Conservation (phyloP, 1,284 basidiomycete genomes). For the Salmacisia buchloeana region DNA sequence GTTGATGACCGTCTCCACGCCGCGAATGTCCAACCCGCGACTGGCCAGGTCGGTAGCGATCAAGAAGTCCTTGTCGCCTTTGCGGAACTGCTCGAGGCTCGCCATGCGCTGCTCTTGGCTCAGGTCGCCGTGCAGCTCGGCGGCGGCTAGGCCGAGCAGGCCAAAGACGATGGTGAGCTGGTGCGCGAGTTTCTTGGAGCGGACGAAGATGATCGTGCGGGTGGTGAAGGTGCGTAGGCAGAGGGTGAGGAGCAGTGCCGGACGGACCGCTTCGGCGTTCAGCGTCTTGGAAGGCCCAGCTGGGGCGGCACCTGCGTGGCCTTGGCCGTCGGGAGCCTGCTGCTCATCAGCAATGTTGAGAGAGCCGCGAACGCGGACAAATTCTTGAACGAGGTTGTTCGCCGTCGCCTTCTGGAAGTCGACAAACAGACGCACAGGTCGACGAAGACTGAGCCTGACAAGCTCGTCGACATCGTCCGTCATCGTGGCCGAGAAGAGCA, state of each 20-base stretch:
- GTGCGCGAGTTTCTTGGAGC: slow-evolving; percentile 93
- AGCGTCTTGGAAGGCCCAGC: slow-evolving; percentile 68
- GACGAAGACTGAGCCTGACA: slow-evolving; percentile 81
- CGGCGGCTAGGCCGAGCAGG: slow-evolving; percentile 76
- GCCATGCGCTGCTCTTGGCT: slow-evolving; percentile 87
- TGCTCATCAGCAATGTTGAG: neutral
- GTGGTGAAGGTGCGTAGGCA: slow-evolving; percentile 81
- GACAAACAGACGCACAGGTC: slow-evolving; percentile 88
- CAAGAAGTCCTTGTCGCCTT: slow-evolving; percentile 76
- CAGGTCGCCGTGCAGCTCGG: slow-evolving; percentile 89
- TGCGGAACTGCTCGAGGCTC: slow-evolving; percentile 79
- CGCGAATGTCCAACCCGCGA: slow-evolving; percentile 92
- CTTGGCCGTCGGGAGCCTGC: slow-evolving; percentile 2
- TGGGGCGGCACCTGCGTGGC: slow-evolving; percentile 9
- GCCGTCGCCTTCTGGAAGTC: slow-evolving; percentile 87
- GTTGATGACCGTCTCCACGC: slow-evolving; percentile 90
- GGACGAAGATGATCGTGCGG: slow-evolving; percentile 83
- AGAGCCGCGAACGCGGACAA: slow-evolving; percentile 52
- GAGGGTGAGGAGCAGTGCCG: slow-evolving; percentile 73
- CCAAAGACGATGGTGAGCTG: slow-evolving; percentile 91
- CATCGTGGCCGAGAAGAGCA: slow-evolving; percentile 98
- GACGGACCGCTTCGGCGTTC: slow-evolving; percentile 61
- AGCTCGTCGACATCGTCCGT: slow-evolving; percentile 91
- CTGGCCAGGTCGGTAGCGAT: slow-evolving; percentile 94
- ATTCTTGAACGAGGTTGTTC: slow-evolving; percentile 86